Evolutionary conservation across 805 yeast species (phyloP), one percentile per base, ranked within the genome.

Genomic region (Saccharomycopsis sp.): DNA sequence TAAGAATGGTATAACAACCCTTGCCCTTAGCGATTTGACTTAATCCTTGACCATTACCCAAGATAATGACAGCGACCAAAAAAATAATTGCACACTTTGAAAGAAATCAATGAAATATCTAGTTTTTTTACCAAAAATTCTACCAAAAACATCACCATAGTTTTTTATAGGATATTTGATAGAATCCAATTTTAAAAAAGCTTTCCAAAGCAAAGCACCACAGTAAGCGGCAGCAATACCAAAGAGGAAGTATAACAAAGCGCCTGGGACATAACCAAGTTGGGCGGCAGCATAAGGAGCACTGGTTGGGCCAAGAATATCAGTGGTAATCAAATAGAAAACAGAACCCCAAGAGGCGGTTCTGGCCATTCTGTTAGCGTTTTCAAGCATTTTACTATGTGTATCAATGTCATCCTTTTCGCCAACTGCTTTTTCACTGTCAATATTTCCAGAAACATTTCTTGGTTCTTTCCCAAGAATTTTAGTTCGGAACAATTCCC

Each of bases 261-360:
- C 55, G 27, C 75, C 75, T 16, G 73, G 73, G 20, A 65, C 74
- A 45, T 60, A 68, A 2, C 75, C 75, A 45, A 70, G 56, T 46
- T 66, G 65, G 8, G 68, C 54, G 42, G 70, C 58, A 9, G 74
- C 68, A 50, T 66, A 69, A 3, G 74, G 75, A 17, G 75, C 73
- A 40, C 64, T 59, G 9, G 67, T 58, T 16, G 75, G 75, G 21
- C 75, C 75, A 33, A 68, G 59, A 40, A 70, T 68, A 58, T 70
- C 75, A 5, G 74, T 69, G 32, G 75, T 70, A 47, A 70, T 71
- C 29, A 71, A 58, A 53, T 62, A 69, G 56, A 70, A 69, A n/a
- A 69, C 71, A 0, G 66, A 59, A 27, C 41, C 41, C 46, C 46
- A 43, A 24, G 48, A 44, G 7, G 46, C 41, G 23, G 31, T 37